phyloP scores from a whole-genome alignment of 192 early-diverging fungal genomes.

The Geosiphon pyriformis region DNA sequence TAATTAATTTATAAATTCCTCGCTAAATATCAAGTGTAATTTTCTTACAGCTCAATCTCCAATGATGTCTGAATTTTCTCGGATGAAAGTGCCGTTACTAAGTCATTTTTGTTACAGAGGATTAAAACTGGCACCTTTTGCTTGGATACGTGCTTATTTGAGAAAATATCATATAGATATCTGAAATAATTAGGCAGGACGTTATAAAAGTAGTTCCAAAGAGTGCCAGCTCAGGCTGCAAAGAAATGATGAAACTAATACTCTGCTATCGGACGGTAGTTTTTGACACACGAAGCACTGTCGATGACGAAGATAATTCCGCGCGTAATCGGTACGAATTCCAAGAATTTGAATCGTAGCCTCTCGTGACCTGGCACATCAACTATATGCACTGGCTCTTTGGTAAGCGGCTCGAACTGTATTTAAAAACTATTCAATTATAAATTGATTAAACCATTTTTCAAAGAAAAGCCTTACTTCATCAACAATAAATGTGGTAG shows the following conservation, averaged over 20 bases:
- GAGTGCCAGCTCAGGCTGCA: too few relatives aligned
- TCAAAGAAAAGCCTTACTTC: conserved; percentile 1
- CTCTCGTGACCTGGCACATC: conserved; percentile 90
- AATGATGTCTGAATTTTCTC: conserved; percentile 60
- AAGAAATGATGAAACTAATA: too few relatives aligned
- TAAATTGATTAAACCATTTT: neutral
- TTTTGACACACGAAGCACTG: conserved; percentile 49
- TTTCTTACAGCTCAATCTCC: conserved; percentile 71
- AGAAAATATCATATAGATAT: conserved; percentile 75
- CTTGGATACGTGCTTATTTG: conserved; percentile 52
- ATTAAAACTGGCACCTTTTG: conserved; percentile 62
- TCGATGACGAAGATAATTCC: conserved; percentile 79
- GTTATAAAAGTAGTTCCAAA: too few relatives aligned
- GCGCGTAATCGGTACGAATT: conserved; percentile 61
- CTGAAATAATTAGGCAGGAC: conserved; percentile 20
- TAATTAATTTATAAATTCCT: neutral
- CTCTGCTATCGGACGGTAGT: conserved; percentile 63
- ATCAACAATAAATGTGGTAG: neutral
- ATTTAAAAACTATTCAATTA: neutral
- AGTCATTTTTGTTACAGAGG: conserved; percentile 81
- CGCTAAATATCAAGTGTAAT: conserved; percentile 29
- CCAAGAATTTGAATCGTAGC: conserved; percentile 64
- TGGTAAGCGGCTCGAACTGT: conserved; percentile 11
- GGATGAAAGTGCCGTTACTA: conserved; percentile 60
- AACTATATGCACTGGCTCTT: conserved; percentile 54